Evolutionary conservation across 768 basidiomycete species (phyloP).

Genomic region (Russula foetens): DNA sequence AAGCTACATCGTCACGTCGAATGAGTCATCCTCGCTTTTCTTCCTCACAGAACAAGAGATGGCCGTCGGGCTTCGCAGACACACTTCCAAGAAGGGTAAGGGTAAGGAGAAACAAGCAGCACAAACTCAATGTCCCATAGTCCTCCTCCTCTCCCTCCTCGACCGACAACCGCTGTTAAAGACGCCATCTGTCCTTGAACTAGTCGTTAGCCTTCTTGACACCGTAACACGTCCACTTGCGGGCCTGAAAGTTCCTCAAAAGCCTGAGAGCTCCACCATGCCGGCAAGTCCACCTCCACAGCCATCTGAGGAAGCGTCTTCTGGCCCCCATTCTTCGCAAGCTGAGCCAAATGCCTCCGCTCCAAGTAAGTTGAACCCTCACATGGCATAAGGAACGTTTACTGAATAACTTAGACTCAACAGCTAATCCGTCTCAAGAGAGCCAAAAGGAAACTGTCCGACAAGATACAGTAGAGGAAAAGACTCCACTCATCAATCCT

Average conservation of each 20-base stretch:
- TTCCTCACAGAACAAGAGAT: conserved; percentile 96
- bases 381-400: background rate
- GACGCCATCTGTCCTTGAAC: conserved; percentile 88
- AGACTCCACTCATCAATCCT: conserved; percentile 54
- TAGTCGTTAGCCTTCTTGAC: conserved; percentile 80
- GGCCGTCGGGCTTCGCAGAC: conserved; percentile 63
- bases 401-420: background rate
- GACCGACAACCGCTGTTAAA: conserved; percentile 81
- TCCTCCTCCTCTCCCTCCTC: conserved; percentile 78
- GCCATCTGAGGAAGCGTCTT: conserved; percentile 6
- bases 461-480: conserved; percentile 28
- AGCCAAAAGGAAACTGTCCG: conserved; percentile 15
- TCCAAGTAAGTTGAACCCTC: conserved; percentile 7
- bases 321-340: conserved; percentile 8
- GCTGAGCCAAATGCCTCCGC: background rate
- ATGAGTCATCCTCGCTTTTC: conserved; percentile 80
- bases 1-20: conserved; percentile 77
- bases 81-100: conserved; percentile 78
- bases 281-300: background rate
- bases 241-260: conserved; percentile 48
- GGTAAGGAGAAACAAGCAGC: conserved; percentile 84
- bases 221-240: conserved; percentile 81
- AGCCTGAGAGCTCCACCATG: conserved; percentile 15
- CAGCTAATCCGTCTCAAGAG: conserved; percentile 23
- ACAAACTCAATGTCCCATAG: conserved; percentile 85